Evolutionary conservation across 2,329 filamentous ascomycete genomes (phyloP).

Genomic region (Exophiala sp.): DNA sequence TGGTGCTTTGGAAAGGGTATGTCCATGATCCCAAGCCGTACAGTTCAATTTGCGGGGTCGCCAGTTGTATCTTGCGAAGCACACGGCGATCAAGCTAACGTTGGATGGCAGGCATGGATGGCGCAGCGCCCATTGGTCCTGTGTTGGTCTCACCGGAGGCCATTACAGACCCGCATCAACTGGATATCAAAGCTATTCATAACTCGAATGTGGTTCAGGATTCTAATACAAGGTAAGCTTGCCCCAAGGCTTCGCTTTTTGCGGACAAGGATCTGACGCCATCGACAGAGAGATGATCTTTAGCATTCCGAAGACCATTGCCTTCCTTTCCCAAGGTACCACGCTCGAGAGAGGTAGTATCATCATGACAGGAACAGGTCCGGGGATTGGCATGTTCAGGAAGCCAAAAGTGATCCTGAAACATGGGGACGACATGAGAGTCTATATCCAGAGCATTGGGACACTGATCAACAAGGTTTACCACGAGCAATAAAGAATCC

Average conservation of each 20-base stretch:
- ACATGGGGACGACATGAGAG: slow-evolving; percentile 39
- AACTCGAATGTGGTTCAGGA: slow-evolving; percentile 12
- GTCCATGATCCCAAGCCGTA: no score
- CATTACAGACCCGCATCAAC: slow-evolving; percentile 37
- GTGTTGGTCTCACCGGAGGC: slow-evolving; percentile 22
- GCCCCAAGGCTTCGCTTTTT: no score
- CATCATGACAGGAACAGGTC: slow-evolving; percentile 39
- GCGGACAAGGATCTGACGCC: no score
- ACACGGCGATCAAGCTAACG: no score
- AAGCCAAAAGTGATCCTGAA: slow-evolving; percentile 36
- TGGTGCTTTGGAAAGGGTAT: slow-evolving; percentile 37
- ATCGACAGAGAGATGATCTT: slow-evolving; percentile 34
- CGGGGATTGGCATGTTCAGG: slow-evolving; percentile 39
- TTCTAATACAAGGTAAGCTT: slow-evolving; percentile 1
- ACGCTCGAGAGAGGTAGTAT: slow-evolving; percentile 35
- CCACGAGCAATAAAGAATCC: slow-evolving; percentile 38
- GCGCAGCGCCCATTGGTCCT: slow-evolving; percentile 39
- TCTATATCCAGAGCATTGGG: slow-evolving; percentile 45
- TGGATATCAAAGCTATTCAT: slow-evolving; percentile 32
- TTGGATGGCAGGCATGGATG: slow-evolving; percentile 32
- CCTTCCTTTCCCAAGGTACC: slow-evolving; percentile 35
- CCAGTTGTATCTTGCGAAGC: no score
- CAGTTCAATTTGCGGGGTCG: no score
- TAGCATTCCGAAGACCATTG: slow-evolving; percentile 33
- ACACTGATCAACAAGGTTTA: slow-evolving; percentile 39